Conservation (phyloP, 106 monocot species). For the Dioscorea alata region DNA sequence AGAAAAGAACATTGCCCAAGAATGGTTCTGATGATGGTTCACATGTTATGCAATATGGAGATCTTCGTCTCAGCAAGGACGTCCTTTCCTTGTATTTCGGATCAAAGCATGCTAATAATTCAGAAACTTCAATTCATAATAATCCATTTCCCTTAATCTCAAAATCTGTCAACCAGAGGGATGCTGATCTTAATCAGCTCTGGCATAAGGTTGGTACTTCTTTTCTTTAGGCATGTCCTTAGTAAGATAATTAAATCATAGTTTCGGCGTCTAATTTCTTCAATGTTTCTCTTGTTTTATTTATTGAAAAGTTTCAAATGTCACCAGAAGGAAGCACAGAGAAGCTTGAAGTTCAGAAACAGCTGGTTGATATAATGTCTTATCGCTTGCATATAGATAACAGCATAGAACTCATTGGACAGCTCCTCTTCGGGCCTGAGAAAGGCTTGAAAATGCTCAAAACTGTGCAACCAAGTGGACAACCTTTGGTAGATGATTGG, state of each 20-base stretch:
- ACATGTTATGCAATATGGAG: slow-evolving; percentile 91
- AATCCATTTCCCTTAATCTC: slow-evolving; percentile 54
- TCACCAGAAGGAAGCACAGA: slow-evolving; percentile 42
- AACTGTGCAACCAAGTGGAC: slow-evolving; percentile 46
- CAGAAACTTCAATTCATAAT: slow-evolving; percentile 40
- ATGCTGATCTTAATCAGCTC: slow-evolving; percentile 83
- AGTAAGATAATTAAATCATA: too few species aligned
- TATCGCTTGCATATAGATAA: slow-evolving; percentile 71
- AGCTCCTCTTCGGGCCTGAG: slow-evolving; percentile 70
- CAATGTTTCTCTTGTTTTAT: not conserved
- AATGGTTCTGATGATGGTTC: slow-evolving; percentile 46
- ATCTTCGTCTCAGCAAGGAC: slow-evolving; percentile 35
- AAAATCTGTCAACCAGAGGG: slow-evolving; percentile 76
- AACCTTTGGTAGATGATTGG: slow-evolving; percentile 79
- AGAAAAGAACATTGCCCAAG: slow-evolving; percentile 44
- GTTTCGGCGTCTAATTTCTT: too few species aligned
- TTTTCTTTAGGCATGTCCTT: not conserved
- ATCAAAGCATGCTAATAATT: slow-evolving; percentile 64
- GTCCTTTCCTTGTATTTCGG: slow-evolving; percentile 69
- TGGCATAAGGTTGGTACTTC: slow-evolving; percentile 70
- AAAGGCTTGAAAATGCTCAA: slow-evolving; percentile 32
- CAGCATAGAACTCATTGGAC: slow-evolving; percentile 60
- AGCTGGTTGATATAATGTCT: slow-evolving; percentile 57
- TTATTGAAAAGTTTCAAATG: slow-evolving; percentile 32
- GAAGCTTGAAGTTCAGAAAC: slow-evolving; percentile 51